Base-by-base conservation (phyloP, 495 filamentous ascomycete species). In the Xylona heveae region DNA sequence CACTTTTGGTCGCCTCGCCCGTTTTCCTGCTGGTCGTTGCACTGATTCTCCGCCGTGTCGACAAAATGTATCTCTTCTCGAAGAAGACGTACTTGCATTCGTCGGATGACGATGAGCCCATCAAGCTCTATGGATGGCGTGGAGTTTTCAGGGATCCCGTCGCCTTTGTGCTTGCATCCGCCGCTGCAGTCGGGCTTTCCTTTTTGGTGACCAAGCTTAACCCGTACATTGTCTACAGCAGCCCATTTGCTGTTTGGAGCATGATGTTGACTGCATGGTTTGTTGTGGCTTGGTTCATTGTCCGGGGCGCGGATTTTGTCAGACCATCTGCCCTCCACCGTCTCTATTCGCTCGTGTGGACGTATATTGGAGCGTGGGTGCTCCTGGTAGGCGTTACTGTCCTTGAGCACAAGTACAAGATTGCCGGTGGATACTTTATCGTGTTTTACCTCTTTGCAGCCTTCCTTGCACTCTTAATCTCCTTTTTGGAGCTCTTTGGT, bases 311-410 rank as follows among this genome's bases (percentile, higher is more conserved):
- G 9, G 78, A 88, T 47, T 75, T 69, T 39, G 66, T 74, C 4
- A 64, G 83, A n/a, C 84, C 85, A 7, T 81, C 76, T 3, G 88
- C 85, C 2, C 66, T 97, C 14, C 76, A 83, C 31, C 61, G 85
- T 19, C 62, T 71, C 12, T 92, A 91, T 52, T 66, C 69, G 24
- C 62, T 77, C 21, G 64, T 88, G 14, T 93, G 88, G 82, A 59
- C 88, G 38, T 93, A 79, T 46, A 39, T 68, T 17, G 47, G 79
- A 6, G 61, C 68, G 19, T 93, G 81, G 71, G 49, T 68, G 13
- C 42, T 78, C 20, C 58, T 90, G 20, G 71, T 92, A 9, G 61
- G 58, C 8, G 65, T 71, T 16, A 82, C 84, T 2, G 68, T 85
- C 4, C 61, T 68, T 30, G 71, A 80, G 38, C 68, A 85, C 43